Evolutionary conservation across 306 rosid genomes (phyloP).

Genomic region (Casuarina cunninghamiana): DNA sequence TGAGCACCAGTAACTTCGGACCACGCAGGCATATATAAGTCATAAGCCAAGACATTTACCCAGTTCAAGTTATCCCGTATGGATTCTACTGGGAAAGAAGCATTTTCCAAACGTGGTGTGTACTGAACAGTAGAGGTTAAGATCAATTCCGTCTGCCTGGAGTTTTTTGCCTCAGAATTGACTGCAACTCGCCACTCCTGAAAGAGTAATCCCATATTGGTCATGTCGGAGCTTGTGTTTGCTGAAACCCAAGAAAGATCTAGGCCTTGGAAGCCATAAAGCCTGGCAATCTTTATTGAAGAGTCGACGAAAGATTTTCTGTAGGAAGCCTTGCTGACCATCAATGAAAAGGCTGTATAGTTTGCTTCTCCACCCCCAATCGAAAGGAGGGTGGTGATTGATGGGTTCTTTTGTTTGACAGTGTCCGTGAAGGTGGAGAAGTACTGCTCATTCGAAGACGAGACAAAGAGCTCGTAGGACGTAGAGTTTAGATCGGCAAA

Average conservation of each 20-base stretch:
- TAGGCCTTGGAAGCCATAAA: constrained; percentile 47
- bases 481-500: constrained; percentile 24
- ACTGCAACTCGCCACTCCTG: constrained; percentile 47
- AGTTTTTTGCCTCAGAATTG: constrained; percentile 35
- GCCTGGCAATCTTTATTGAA: constrained; percentile 39
- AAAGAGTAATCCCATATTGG: constrained; percentile 36
- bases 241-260: constrained; percentile 41
- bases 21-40: constrained; percentile 32
- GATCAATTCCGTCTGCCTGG: constrained; percentile 25
- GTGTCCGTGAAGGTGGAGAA: constrained; percentile 40
- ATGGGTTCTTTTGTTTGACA: constrained; percentile 44
- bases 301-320: too few relatives aligned
- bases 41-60: constrained; percentile 40
- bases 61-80: constrained; percentile 44
- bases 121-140: constrained; percentile 44
- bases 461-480: constrained; percentile 30
- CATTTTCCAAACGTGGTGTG: constrained; percentile 9
- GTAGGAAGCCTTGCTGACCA: too few relatives aligned
- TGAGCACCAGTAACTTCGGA: constrained; percentile 33
- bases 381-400: constrained; percentile 43
- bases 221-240: constrained; percentile 25
- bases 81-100: constrained; percentile 41
- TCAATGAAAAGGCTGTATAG: constrained; percentile 10
- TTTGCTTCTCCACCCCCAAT: constrained; percentile 25
- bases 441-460: background rate